Percentiles rank a stretch among this genome's conserved stretches.
Evolutionary conservation across 768 basidiomycete genomes (phyloP).

Genomic region (Hortiboletus flavorubellus): DNA sequence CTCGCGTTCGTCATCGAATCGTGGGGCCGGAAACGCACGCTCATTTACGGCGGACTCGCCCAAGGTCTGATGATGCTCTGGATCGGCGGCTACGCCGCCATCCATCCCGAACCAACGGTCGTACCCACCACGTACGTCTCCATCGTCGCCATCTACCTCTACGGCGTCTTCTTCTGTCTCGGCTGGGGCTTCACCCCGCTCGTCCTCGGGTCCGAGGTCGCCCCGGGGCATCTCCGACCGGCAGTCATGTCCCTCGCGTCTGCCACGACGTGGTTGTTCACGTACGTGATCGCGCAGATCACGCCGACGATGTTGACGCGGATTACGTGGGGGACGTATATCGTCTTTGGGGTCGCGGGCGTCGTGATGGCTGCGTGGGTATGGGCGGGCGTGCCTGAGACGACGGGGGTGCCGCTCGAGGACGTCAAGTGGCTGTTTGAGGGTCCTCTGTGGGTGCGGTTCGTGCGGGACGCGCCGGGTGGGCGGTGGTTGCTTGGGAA

Average conservation of each 20-base stretch:
- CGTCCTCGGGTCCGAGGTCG: slow-evolving; percentile 34
- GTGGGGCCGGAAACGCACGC: slow-evolving; percentile 36
- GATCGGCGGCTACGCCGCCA: slow-evolving; percentile 31
- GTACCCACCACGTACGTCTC: slow-evolving; percentile 33
- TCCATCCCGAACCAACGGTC: slow-evolving; percentile 27
- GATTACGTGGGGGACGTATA: slow-evolving; percentile 31
- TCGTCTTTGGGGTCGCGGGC: slow-evolving; percentile 32
- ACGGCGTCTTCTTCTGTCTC: slow-evolving; percentile 35
- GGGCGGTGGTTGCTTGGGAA: slow-evolving; percentile 26
- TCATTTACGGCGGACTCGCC: slow-evolving; percentile 35
- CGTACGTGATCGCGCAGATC: slow-evolving; percentile 36
- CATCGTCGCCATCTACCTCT: slow-evolving; percentile 37
- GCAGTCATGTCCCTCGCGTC: slow-evolving; percentile 32
- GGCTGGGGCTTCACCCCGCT: slow-evolving; percentile 35
- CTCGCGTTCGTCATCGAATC: slow-evolving; percentile 39
- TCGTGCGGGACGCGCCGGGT: slow-evolving; percentile 33
- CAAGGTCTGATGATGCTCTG: slow-evolving; percentile 38
- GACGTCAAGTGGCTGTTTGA: slow-evolving; percentile 37
- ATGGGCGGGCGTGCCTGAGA: slow-evolving; percentile 40
- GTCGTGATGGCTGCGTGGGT: slow-evolving; percentile 33
- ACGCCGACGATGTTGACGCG: slow-evolving; percentile 35
- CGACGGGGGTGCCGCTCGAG: slow-evolving; percentile 38
- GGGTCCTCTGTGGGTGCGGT: slow-evolving; percentile 22
- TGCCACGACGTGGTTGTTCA: slow-evolving; percentile 34
- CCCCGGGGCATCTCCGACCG: slow-evolving; percentile 36